Conservation (phyloP, 495 filamentous ascomycete species). For the Podospora appendiculata region DNA sequence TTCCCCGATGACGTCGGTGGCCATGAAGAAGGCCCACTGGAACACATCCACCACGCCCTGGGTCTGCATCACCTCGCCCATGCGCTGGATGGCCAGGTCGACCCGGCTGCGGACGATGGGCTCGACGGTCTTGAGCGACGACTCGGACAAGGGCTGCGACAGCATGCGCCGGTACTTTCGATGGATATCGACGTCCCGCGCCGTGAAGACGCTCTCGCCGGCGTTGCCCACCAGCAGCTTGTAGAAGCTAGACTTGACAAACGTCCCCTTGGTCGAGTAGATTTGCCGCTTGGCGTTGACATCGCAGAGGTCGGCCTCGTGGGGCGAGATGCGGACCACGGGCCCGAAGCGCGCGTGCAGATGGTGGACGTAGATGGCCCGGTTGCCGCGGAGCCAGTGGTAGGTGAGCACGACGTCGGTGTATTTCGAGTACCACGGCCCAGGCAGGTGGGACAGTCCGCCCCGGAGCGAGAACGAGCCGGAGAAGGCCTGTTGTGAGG, state of each 20-base stretch:
- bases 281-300: slow-evolving; percentile 7
- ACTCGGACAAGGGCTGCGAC: slow-evolving; percentile 39
- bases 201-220: slow-evolving; percentile 26
- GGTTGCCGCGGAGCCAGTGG: slow-evolving; percentile 23
- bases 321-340: slow-evolving; percentile 50
- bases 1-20: slow-evolving; percentile 47
- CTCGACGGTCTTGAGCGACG: slow-evolving; percentile 33
- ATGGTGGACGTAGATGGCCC: slow-evolving; percentile 30
- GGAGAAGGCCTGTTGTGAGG: background rate
- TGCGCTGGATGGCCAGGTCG: slow-evolving; percentile 30
- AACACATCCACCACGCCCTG: slow-evolving; percentile 36
- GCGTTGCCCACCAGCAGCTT: slow-evolving; percentile 4
- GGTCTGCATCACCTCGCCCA: slow-evolving; percentile 23
- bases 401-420: slow-evolving; percentile 25
- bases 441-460: slow-evolving; percentile 1
- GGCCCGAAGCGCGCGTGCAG: slow-evolving; percentile 38
- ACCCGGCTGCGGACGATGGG: slow-evolving; percentile 30
- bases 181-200: slow-evolving; percentile 25
- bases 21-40: slow-evolving; percentile 51
- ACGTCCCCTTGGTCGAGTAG: slow-evolving; percentile 12
- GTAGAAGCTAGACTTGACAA: slow-evolving; percentile 15
- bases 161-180: slow-evolving; percentile 32
- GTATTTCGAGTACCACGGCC: slow-evolving; percentile 28
- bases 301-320: slow-evolving; percentile 41
- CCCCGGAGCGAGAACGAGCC: background rate